Base-by-base conservation (phyloP, 164 flowering plant species). In the Protea cynaroides region DNA sequence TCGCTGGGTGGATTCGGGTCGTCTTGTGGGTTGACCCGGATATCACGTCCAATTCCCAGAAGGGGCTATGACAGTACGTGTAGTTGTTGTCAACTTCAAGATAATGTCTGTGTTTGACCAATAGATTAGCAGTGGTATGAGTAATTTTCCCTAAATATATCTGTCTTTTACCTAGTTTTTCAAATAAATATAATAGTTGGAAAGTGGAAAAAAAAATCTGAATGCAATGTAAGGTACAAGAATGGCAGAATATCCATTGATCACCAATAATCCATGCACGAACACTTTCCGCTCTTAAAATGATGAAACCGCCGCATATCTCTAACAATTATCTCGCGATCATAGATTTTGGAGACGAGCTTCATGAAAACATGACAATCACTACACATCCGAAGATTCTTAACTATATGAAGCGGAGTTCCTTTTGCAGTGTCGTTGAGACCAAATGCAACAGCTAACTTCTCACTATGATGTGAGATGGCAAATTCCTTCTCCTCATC, bases 251-350 rank as follows among this genome's bases (percentile, higher is more conserved):
- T 21, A 2, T 29, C 8, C 55, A 52, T 8, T 21, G 12, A 52
- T 52, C 24, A 52, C 55, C 55, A 52, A 52, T 52, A 52, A 52
- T 52, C 55, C 55, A 52, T 52, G 55, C 55, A 52, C 21, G 55
- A 52, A 52, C 55, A 52, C 24, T 21, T 52, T 52, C 55, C 55
- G 19, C 8, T 52, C 24, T 23, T 52, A 52, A 52, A 52, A 52
- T 52, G 55, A 52, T 52, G 55, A 52, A 52, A 52, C 24, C 55
- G 23, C 10, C 55, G 55, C 24, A 19, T 22, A 52, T 52, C 55
- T 52, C 55, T 52, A 52, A 52, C 24, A 52, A 52, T 15, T 0
- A 52, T 52, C 24, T 52, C 55, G 8, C 55, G 24, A 21, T 52
- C 17, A 52, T 52, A 52, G 7, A 52, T 52, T 8, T 52, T 11